Evolutionary conservation across 2,329 filamentous ascomycete genomes (phyloP), one percentile per base, ranked within the genome.

Genomic region (Westerdykella aurantiaca): DNA sequence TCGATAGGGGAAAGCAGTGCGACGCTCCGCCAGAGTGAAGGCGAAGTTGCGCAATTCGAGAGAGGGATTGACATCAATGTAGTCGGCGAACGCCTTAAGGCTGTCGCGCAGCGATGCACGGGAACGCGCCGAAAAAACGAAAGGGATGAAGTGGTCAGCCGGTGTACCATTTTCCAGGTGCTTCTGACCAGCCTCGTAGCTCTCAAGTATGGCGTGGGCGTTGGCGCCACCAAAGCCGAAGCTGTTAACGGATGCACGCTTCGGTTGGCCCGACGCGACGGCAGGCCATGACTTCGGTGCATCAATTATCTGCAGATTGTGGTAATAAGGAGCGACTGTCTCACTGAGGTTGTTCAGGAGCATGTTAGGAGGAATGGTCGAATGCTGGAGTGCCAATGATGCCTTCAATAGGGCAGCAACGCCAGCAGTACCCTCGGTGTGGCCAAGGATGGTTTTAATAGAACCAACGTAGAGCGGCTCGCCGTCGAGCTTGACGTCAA

Each of bases 371-470:
- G 65, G 65, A 6, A 68, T 48, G 1, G 37, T 51, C 5, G 47
- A 47, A 43, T 70, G 48, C 44, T 69, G 59, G 7, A 74, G 45
- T 0, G 67, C 59, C 33, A 72, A 46, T 1, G 58, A 56, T n/a
- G 62, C 63, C 38, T 68, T 68, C 9, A 69, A 46, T 22, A 69
- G 23, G 10, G 58, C 61, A 6, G 59, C 60, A 2, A 69, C 42
- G 17, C 64, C 66, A 13, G 62, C 60, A 5, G 63, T 58, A 14
- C 60, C 66, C 64, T 2, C n/a, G n/a, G 61, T 58, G 42, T 70
- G 69, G 4, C 69, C 68, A 38, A 70, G 57, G 38, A 69, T 64
- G 60, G 53, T 72, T 68, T 40, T 52, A 17, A 52, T 38, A 0
- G 45, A 48, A 6, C 50, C 50, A 16, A 50, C 41, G 18, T 37